phyloP scores from a whole-genome alignment of 2,329 filamentous ascomycete species.

The Ilyonectria robusta region DNA sequence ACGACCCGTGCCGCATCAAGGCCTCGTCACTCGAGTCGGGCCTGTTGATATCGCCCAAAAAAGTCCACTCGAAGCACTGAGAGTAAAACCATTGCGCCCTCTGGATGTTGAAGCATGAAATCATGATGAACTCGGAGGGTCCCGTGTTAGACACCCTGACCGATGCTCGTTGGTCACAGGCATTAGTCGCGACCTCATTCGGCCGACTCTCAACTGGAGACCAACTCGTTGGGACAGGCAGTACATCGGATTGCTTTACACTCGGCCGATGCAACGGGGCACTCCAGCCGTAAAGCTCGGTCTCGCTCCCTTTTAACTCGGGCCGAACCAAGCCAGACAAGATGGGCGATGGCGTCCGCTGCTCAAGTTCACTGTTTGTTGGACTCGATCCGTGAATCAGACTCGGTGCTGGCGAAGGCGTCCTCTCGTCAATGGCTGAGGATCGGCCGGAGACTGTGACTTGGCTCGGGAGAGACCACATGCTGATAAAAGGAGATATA shows the following conservation, averaged over 20 bases:
- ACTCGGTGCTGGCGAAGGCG: constrained; percentile 12
- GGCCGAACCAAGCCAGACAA: background rate
- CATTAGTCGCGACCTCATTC: background rate
- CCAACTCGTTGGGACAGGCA: constrained; percentile 8
- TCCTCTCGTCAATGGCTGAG: constrained; percentile 11
- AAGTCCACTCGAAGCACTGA: constrained; percentile 44
- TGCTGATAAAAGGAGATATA: background rate
- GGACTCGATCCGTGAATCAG: constrained; percentile 13
- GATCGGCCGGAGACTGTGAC: background rate
- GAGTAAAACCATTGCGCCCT: constrained; percentile 44
- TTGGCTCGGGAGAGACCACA: constrained; percentile 16
- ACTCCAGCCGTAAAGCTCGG: background rate
- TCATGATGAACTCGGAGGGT: constrained; percentile 41
- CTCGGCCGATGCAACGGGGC: background rate
- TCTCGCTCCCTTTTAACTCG: background rate
- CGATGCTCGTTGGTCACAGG: background rate
- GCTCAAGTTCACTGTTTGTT: background rate
- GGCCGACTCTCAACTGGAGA: constrained; percentile 1
- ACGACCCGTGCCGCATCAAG: constrained; percentile 41
- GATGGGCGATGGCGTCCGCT: constrained; percentile 15
- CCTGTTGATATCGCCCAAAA: constrained; percentile 42
- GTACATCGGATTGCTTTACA: constrained; percentile 8
- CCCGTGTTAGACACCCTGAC: background rate
- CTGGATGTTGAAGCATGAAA: constrained; percentile 42
- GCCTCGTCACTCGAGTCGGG: constrained; percentile 25